Conservation (phyloP, 352 stramenopile genomes). For the Phytophthora agathidicida region DNA sequence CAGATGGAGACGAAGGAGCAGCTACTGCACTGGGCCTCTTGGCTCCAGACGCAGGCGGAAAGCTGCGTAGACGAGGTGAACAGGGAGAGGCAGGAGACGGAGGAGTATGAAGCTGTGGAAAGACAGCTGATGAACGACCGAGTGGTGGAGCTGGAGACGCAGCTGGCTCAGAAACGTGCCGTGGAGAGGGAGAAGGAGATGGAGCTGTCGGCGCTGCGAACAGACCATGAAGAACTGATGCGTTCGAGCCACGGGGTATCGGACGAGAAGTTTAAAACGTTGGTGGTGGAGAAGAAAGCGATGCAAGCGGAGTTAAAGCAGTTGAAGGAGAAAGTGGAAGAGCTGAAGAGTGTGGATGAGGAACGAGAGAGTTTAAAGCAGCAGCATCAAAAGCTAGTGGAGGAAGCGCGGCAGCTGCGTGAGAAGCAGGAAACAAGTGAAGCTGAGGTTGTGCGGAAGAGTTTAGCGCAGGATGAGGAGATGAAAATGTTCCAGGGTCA, state of each 20-base stretch:
- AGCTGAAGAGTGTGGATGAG: constrained; percentile 29
- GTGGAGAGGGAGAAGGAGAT: constrained; percentile 51
- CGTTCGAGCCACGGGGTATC: constrained; percentile 26
- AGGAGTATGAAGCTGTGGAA: constrained; percentile 58
- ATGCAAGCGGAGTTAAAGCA: constrained; percentile 25
- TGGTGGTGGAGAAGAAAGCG: constrained; percentile 28
- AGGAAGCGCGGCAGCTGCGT: constrained; percentile 25
- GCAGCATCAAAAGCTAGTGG: constrained; percentile 36
- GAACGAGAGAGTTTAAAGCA: constrained; percentile 30
- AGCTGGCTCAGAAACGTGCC: constrained; percentile 43
- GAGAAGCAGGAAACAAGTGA: constrained; percentile 28
- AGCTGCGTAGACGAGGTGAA: constrained; percentile 17
- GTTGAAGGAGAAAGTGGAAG: constrained; percentile 17
- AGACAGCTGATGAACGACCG: constrained; percentile 55
- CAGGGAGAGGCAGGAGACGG: constrained; percentile 25
- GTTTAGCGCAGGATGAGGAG: constrained; percentile 23
- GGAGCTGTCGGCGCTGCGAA: constrained; percentile 39
- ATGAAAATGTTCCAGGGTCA: constrained; percentile 40
- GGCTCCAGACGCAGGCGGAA: constrained; percentile 23
- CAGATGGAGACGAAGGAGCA: constrained; percentile 13
- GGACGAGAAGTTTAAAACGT: constrained; percentile 28
- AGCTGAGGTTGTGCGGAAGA: constrained; percentile 22
- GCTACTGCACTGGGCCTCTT: constrained; percentile 17
- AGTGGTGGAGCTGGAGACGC: constrained; percentile 58
- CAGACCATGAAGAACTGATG: constrained; percentile 35